phyloP scores from a whole-genome alignment of 2,329 filamentous ascomycete species.

The Atkinsonella hypoxylon region DNA sequence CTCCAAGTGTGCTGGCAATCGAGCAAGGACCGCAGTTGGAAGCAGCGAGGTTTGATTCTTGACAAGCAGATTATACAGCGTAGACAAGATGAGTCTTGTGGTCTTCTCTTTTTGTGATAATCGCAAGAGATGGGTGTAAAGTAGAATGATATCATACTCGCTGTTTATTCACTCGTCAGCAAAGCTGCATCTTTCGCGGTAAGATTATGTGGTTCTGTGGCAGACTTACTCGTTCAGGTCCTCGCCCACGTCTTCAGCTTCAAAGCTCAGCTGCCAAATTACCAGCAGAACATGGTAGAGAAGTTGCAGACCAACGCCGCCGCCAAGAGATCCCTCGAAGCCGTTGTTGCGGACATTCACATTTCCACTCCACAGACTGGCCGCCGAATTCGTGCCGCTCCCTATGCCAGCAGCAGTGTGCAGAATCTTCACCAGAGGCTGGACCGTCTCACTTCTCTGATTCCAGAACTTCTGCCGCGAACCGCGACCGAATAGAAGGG shows the following conservation, averaged over 20 bases:
- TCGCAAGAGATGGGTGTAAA: constrained; percentile 86
- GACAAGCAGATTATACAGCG: constrained; percentile 72
- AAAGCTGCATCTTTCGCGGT: background rate
- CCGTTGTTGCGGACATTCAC: constrained; percentile 44
- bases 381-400: constrained; percentile 50
- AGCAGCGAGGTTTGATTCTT: constrained; percentile 61
- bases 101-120: constrained; percentile 97
- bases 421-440: constrained; percentile 72
- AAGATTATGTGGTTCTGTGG: background rate
- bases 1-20: constrained; percentile 57
- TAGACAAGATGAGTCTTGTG: constrained; percentile 79
- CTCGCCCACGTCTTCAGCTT: constrained; percentile 59
- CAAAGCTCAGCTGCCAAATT: constrained; percentile 94
- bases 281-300: constrained; percentile 90
- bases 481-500: constrained; percentile 62
- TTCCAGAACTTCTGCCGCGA: constrained; percentile 82
- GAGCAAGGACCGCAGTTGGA: constrained; percentile 74
- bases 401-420: constrained; percentile 62
- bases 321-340: constrained; percentile 52
- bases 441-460: constrained; percentile 73
- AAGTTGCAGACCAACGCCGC: constrained; percentile 81
- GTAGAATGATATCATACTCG: constrained; percentile 81
- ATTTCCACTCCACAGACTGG: constrained; percentile 49
- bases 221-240: constrained; percentile 72
- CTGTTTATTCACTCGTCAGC: constrained; percentile 31